A percentile compares a stretch with the other conserved stretches of the same genome.
These are phyloP conservation scores for Asterochloris erici DNA, from an alignment of 139 green algal genomes.

Conservation along the genomic window DNA sequence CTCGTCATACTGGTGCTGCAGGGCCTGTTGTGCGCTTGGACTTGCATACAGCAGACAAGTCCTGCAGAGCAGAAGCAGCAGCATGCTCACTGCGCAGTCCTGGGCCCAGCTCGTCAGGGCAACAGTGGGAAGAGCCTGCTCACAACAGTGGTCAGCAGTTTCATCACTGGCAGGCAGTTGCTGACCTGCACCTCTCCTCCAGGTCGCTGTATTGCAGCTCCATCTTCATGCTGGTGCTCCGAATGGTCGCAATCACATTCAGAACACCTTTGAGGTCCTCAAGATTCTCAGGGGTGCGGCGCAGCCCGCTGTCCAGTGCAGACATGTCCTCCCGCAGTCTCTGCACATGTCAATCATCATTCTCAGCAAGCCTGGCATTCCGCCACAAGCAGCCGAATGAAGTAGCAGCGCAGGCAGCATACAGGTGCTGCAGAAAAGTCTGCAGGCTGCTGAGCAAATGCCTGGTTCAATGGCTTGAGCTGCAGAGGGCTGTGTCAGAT, in stretches of 20 bases:
- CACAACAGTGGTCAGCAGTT: too few species aligned
- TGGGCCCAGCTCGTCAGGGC: too few species aligned
- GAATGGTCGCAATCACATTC: slow-evolving; percentile 38
- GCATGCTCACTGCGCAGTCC: too few species aligned
- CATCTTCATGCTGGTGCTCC: slow-evolving; percentile 55
- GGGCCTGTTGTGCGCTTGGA: background rate
- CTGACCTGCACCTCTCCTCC: slow-evolving; percentile 68
- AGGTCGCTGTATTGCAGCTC: slow-evolving; percentile 73
- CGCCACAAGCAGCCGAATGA: too few species aligned
- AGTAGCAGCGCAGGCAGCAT: too few species aligned
- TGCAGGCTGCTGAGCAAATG: too few species aligned
- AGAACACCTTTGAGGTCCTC: slow-evolving; percentile 74
- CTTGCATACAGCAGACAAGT: slow-evolving; percentile 15
- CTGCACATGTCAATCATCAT: background rate
- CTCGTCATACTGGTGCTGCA: slow-evolving; percentile 16
- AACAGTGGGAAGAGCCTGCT: too few species aligned
- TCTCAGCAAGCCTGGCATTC: too few species aligned
- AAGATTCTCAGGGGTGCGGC: slow-evolving; percentile 44
- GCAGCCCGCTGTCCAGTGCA: slow-evolving; percentile 15
- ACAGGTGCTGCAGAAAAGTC: too few species aligned
- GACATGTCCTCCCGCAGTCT: slow-evolving; percentile 17
- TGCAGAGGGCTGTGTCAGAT: too few species aligned
- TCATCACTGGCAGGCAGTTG: too few species aligned
- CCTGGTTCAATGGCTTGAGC: too few species aligned
- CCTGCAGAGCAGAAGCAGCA: background rate